These are phyloP conservation scores for Basidiobolus meristosporus DNA, from an alignment of 371 early-diverging fungal species.

Conservation along the genomic window DNA sequence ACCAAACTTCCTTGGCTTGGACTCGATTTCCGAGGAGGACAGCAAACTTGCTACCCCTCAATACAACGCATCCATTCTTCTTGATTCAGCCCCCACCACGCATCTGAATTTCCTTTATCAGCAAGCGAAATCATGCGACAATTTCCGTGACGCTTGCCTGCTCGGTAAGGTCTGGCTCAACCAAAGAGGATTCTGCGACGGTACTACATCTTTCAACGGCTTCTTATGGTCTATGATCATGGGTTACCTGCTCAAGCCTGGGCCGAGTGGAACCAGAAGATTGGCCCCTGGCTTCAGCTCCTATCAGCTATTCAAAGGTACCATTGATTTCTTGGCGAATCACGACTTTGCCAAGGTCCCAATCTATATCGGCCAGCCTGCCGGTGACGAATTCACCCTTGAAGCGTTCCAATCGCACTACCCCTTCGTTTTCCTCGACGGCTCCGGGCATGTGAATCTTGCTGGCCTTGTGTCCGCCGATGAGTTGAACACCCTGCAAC, in stretches of 20 bases:
- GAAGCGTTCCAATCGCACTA: constrained; percentile 32
- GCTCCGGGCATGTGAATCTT: constrained; percentile 63
- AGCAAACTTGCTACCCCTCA: constrained; percentile 57
- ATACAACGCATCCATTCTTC: constrained; percentile 71
- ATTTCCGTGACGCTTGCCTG: constrained; percentile 58
- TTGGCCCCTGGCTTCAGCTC: constrained; percentile 55
- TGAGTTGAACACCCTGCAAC: constrained; percentile 34
- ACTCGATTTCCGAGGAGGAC: constrained; percentile 3
- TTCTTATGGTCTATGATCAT: constrained; percentile 73
- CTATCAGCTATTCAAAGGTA: constrained; percentile 67
- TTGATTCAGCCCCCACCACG: constrained; percentile 47
- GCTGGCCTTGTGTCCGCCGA: constrained; percentile 35
- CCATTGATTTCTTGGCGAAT: constrained; percentile 61
- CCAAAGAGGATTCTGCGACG: constrained; percentile 39
- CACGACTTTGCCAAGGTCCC: constrained; percentile 56
- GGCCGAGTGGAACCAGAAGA: constrained; percentile 32
- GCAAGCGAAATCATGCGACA: constrained; percentile 41
- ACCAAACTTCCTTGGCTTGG: constrained; percentile 8
- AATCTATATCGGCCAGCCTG: constrained; percentile 39
- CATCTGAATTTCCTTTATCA: constrained; percentile 65
- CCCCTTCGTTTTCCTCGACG: constrained; percentile 71
- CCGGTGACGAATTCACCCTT: no score
- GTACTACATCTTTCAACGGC: constrained; percentile 26
- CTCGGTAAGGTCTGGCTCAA: constrained; percentile 69
- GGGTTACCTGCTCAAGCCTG: constrained; percentile 59